phyloP scores from a whole-genome alignment of 208 protist genomes.

The Leishmania mexicana region DNA sequence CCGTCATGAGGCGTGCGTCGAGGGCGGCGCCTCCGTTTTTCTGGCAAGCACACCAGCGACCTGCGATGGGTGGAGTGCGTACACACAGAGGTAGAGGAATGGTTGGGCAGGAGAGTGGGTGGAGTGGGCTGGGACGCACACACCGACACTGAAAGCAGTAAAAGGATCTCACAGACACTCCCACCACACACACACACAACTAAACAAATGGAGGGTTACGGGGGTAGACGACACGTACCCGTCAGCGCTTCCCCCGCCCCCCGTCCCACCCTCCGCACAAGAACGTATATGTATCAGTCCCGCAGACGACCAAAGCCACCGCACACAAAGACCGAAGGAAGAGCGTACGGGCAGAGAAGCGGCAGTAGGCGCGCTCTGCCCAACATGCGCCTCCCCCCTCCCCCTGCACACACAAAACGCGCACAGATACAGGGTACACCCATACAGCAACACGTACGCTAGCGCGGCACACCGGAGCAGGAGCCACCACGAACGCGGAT shows the following conservation, averaged over 20 bases:
- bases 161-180: neutral
- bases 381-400: neutral
- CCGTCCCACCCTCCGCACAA: neutral
- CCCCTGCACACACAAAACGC: neutral
- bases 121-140: neutral
- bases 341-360: too few relatives aligned
- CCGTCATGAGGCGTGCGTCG: neutral
- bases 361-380: neutral
- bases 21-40: neutral
- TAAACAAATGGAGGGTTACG: too few relatives aligned
- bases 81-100: neutral
- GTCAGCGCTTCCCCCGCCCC: neutral
- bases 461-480: neutral
- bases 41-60: neutral
- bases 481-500: neutral
- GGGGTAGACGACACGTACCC: neutral
- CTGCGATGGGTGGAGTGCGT: neutral
- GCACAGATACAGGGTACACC: neutral
- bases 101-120: too few relatives aligned
- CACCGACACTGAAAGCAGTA: neutral
- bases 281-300: neutral
- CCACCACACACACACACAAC: too few relatives aligned
- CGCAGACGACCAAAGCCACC: neutral
- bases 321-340: too few relatives aligned
- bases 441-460: conserved; percentile 9